Base-by-base conservation (phyloP, 2,329 filamentous ascomycete species). In the Aspergillus sp. region DNA sequence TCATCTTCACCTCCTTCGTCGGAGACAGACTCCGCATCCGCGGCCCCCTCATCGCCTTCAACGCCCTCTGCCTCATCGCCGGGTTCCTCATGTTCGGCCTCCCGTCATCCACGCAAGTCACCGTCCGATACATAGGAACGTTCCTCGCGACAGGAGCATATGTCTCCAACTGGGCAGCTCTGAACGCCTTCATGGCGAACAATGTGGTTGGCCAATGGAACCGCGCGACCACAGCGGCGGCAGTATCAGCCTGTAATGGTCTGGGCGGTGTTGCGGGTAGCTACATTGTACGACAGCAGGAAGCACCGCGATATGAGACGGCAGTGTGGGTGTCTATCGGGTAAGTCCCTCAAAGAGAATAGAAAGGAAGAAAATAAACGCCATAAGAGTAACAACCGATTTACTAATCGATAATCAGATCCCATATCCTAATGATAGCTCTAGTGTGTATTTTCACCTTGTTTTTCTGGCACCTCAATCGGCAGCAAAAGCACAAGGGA, bases 41-140 rank as follows among this genome's bases (percentile, higher is more conserved):
- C 9, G 87, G 84, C 0, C 87, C 87, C 0, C 77, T 89, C 56
- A 89, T 90, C 65, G 72, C 79, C 7, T 89, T 90, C 80, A 90
- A 90, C 70, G 84, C 83, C 17, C 57, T 86, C 3, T 85, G 82
- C 59, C 77, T 90, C 6, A 85, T 90, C 60, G 76, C 80, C 0
- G 88, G 87, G 2, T 89, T 90, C 71, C 79, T 83, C 64, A 86
- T 90, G 83, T 79, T 90, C 4, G 87, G 87, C 2, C 87, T 89
- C 69, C 78, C 83, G 0, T 60, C 68, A 25, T 76, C 73, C 4
- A 74, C 78, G 13, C 81, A 87, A 58, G 83, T 88, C 55, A 79
- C 85, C 0, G 85, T 87, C 3, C 82, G 88, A 51, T 89, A 89
- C 63, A 77, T 88, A 30, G 88, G 87, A 8, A 86, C 85, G 0